Conservation (phyloP, 352 stramenopile genomes). For the Phytophthora melonis region DNA sequence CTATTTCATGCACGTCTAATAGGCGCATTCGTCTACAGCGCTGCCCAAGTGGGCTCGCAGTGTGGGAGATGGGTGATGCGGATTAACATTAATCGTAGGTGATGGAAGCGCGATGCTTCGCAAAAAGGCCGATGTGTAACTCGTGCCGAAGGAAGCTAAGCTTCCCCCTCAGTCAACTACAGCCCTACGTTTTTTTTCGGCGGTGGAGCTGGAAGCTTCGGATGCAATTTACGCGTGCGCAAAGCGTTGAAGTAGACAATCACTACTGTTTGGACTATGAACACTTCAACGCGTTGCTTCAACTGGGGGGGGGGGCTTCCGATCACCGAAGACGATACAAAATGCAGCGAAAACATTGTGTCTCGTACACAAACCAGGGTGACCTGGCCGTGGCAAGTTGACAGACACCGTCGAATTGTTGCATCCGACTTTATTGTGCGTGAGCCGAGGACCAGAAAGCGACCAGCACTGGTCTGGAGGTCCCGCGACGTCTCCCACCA, state of each 20-base stretch:
- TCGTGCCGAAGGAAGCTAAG: background rate
- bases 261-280: conserved; percentile 21
- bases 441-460: background rate
- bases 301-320: conserved; percentile 29
- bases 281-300: conserved; percentile 35
- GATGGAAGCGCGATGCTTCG: background rate
- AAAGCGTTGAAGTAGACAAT: conserved; percentile 25
- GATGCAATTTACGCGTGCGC: conserved; percentile 10
- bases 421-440: conserved; percentile 8
- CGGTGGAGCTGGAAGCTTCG: background rate
- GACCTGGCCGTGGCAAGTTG: too few relatives aligned
- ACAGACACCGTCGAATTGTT: conserved; percentile 4
- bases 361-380: background rate
- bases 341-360: background rate
- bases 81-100: background rate
- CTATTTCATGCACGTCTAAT: too few relatives aligned
- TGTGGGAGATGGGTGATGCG: background rate
- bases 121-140: background rate
- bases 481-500: background rate
- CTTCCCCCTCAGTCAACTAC: background rate
- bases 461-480: background rate
- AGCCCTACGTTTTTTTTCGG: conserved; percentile 9
- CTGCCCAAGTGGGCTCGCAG: background rate
- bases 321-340: conserved; percentile 32
- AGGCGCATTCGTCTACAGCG: conserved; percentile 1